These are phyloP conservation scores for Plasmodium berghei DNA, from an alignment of 169 alveolate species.

Conservation along the genomic window DNA sequence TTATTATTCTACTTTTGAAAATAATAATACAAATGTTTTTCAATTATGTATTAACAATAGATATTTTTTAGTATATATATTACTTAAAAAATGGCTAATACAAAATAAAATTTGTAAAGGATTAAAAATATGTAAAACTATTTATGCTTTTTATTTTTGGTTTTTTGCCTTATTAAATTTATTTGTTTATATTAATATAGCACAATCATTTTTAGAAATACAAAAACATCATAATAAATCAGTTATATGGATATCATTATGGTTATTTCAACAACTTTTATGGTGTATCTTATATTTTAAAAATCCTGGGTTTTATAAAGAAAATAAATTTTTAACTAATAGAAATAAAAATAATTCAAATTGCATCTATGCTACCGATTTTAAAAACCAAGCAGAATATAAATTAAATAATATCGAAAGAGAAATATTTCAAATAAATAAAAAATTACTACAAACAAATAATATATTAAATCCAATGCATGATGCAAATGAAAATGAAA, in stretches of 20 bases:
- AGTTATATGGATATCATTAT: slow-evolving; percentile 44
- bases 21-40: slow-evolving; percentile 70
- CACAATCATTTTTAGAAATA: slow-evolving; percentile 22
- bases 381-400: slow-evolving; percentile 54
- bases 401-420: slow-evolving; percentile 43
- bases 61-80: slow-evolving; percentile 58
- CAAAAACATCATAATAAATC: slow-evolving; percentile 16
- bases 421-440: slow-evolving; percentile 52
- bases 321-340: slow-evolving; percentile 25
- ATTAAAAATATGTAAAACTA: slow-evolving; percentile 77
- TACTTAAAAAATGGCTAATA: slow-evolving; percentile 55
- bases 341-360: slow-evolving; percentile 8
- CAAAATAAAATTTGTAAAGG: slow-evolving; percentile 80
- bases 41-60: slow-evolving; percentile 68
- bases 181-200: slow-evolving; percentile 49
- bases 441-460: background rate
- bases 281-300: slow-evolving; percentile 65
- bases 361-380: slow-evolving; percentile 17
- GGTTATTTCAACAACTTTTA: slow-evolving; percentile 51
- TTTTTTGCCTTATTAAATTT: slow-evolving; percentile 79
- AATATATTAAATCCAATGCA: background rate
- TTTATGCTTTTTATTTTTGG: slow-evolving; percentile 85
- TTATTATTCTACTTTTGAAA: slow-evolving; percentile 41
- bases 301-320: slow-evolving; percentile 61
- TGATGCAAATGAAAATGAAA: background rate